phyloP scores from a whole-genome alignment of 441 rosid species.

The Omphalea diandra region DNA sequence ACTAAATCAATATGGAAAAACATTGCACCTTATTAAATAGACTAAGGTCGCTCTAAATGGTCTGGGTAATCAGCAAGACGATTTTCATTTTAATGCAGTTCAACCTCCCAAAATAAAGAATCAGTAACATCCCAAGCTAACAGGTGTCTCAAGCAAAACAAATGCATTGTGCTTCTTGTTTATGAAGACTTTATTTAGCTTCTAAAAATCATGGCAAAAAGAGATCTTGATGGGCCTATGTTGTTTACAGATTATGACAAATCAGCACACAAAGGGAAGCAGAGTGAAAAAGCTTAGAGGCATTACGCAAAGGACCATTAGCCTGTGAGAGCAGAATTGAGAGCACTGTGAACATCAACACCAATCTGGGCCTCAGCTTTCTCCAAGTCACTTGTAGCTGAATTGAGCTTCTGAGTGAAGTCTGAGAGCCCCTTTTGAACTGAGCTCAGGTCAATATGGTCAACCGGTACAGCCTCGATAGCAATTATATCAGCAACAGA shows the following conservation, averaged over 20 bases:
- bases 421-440: constrained; percentile 88
- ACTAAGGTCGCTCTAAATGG: too few species aligned
- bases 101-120: too few species aligned
- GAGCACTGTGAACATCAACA: constrained; percentile 74
- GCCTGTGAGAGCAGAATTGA: constrained; percentile 76
- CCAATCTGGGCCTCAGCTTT: constrained; percentile 96
- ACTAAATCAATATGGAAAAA: too few species aligned
- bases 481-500: constrained; percentile 79
- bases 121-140: background rate
- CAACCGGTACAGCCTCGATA: constrained; percentile 76
- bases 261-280: constrained; percentile 15
- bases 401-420: constrained; percentile 69
- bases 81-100: too few species aligned
- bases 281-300: constrained; percentile 5
- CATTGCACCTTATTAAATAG: too few species aligned
- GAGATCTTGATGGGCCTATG: constrained; percentile 16
- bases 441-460: constrained; percentile 57
- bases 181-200: constrained; percentile 29
- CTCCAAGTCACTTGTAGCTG: constrained; percentile 80
- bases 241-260: constrained; percentile 21
- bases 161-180: constrained; percentile 22
- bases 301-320: constrained; percentile 26
- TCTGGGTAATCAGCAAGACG: too few species aligned
- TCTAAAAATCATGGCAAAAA: constrained; percentile 15
- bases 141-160: background rate